Percentiles rank a stretch among this genome's conserved stretches.
Conservation (phyloP, 2,329 filamentous ascomycete species). For the Pseudogymnoascus sp. region DNA sequence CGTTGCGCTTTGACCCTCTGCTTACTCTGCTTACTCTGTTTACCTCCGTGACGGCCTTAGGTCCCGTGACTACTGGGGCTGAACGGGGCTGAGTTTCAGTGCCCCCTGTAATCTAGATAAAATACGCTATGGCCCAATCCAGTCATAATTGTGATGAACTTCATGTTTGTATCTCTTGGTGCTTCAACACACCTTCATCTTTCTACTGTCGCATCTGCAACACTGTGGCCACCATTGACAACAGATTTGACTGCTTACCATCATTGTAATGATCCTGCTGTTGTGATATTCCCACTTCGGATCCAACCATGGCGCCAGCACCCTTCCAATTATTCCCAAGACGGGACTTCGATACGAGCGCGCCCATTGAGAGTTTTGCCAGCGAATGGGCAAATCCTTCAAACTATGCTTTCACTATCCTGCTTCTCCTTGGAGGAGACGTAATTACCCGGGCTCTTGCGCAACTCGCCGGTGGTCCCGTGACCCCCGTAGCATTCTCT, state of each 20-base stretch:
- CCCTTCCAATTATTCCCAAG: background rate
- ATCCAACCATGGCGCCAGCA: background rate
- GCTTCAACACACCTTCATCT: background rate
- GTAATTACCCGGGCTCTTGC: conserved; percentile 28
- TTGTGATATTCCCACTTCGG: background rate
- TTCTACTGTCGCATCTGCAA: background rate
- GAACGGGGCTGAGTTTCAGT: background rate
- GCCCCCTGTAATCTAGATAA: background rate
- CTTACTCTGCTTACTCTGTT: too few species aligned
- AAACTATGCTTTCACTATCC: conserved; percentile 25
- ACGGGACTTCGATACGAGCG: background rate
- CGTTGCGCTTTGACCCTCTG: background rate
- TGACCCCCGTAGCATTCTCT: conserved; percentile 28
- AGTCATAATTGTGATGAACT: background rate
- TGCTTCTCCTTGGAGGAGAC: conserved; percentile 31
- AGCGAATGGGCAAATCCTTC: conserved; percentile 9
- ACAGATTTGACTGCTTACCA: background rate
- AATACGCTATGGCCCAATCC: background rate
- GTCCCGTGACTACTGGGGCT: background rate
- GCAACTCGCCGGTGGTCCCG: conserved; percentile 21
- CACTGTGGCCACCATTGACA: background rate
- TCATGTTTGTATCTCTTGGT: background rate
- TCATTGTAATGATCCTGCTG: background rate
- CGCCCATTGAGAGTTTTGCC: background rate
- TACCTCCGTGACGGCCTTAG: background rate